Base-by-base conservation (phyloP, 345 rosid genomes). In the Cardiospermum halicacabum region DNA sequence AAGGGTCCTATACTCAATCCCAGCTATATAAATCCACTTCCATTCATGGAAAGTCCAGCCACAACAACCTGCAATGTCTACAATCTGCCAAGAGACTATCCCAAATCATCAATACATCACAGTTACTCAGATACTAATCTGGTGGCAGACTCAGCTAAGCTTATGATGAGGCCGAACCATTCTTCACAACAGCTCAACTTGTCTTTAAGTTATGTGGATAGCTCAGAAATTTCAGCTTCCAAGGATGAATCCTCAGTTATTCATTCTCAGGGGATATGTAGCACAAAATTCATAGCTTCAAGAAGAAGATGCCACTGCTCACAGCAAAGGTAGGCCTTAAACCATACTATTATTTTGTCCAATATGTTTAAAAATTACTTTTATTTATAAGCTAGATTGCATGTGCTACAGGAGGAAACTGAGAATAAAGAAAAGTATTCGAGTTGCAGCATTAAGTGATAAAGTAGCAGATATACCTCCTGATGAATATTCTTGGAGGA, bases 401-500 rank as follows among this genome's bases (percentile, higher is more conserved):
- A n/a, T n/a, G n/a, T n/a, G n/a, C n/a, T n/a, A n/a, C n/a, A n/a
- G n/a, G n/a, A 69, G 79, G 74, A 75, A 75, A 54, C 34, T 49
- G 56, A 60, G 69, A 64, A 64, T 62, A 40, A 77, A 51, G 75
- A 80, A 67, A 69, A 68, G 48, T 11, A 18, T 71, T 55, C 28
- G 65, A 25, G 78, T 76, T n/a, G 77, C 81, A 2, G 78, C 69
- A 4, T 11, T 51, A 16, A 72, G 79, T 54, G 57, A 60, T 53
- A 77, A 74, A 22, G 22, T 45, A 28, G 69, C 77, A 30, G 84
- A 65, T 37, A 62, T 80, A 58, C 69, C 84, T 11, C 60, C 73
- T 15, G 79, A 80, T 56, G 77, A 74, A 39, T 32, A 62, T 28
- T 54, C 77, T 3, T 76, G 81, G 84, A 68, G 79, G 59, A 76